Evolutionary conservation across 2,329 filamentous ascomycete species (phyloP).

Genomic region (Parastagonospora nodorum): DNA sequence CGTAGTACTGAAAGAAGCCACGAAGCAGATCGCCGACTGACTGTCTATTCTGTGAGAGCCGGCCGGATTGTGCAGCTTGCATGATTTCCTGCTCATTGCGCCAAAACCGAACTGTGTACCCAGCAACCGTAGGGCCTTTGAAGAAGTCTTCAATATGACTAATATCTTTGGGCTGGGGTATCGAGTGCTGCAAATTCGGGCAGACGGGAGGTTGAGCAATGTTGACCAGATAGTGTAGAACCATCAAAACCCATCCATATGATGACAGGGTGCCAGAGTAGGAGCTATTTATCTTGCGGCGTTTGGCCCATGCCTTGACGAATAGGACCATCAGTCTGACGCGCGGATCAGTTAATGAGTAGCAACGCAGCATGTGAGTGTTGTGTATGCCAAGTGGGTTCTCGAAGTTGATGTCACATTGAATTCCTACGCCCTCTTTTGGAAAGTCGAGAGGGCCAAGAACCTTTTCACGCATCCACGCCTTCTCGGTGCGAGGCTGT

Average conservation of each 20-base stretch:
- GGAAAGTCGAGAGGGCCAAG: slow-evolving; percentile 72
- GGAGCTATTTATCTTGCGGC: slow-evolving; percentile 81
- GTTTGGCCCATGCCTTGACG: slow-evolving; percentile 89
- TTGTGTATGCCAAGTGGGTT: slow-evolving; percentile 84
- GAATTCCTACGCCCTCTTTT: slow-evolving; percentile 76
- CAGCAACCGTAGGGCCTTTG: slow-evolving; percentile 59
- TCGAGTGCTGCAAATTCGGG: slow-evolving; percentile 74
- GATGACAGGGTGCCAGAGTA: slow-evolving; percentile 86
- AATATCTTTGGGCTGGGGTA: slow-evolving; percentile 30
- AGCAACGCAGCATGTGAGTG: slow-evolving; percentile 80
- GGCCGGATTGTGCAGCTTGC: slow-evolving; percentile 60
- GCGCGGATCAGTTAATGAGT: slow-evolving; percentile 77
- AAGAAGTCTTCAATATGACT: slow-evolving; percentile 45
- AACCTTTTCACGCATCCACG: slow-evolving; percentile 54
- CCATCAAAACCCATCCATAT: slow-evolving; percentile 92
- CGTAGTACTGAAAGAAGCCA: slow-evolving; percentile 89
- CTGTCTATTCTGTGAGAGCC: slow-evolving; percentile 71
- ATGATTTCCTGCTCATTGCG: slow-evolving; percentile 72
- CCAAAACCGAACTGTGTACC: slow-evolving; percentile 78
- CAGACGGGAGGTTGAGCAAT: slow-evolving; percentile 79
- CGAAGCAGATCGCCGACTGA: slow-evolving; percentile 72
- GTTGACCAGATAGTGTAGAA: slow-evolving; percentile 88
- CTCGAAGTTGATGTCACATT: slow-evolving; percentile 91
- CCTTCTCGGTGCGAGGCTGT: slow-evolving; percentile 30
- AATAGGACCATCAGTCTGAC: slow-evolving; percentile 81